Evolutionary conservation across 2,329 filamentous ascomycete genomes (phyloP).

Genomic region (Aspergillus udagawae): DNA sequence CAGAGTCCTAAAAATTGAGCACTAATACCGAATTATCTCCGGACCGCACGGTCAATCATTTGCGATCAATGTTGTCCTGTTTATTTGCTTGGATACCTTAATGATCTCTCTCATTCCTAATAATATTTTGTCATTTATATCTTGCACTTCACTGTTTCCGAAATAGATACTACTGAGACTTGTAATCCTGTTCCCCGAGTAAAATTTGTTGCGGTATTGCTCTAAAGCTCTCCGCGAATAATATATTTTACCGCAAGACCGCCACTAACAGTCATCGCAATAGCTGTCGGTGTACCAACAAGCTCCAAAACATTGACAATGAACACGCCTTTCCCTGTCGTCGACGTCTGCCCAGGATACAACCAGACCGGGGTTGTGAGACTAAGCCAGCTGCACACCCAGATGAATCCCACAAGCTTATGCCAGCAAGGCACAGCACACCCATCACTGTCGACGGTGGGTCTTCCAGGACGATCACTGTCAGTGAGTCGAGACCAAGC

Average conservation of each 20-base stretch:
- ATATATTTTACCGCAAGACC: neutral
- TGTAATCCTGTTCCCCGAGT: neutral
- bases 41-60: neutral
- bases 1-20: neutral
- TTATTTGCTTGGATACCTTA: neutral
- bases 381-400: neutral
- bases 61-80: neutral
- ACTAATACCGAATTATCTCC: neutral
- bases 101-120: neutral
- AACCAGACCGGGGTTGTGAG: neutral
- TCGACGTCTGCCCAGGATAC: neutral
- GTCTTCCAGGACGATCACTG: neutral
- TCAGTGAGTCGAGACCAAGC: constrained; percentile 9
- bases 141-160: neutral
- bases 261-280: neutral
- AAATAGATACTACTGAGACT: neutral
- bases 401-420: neutral
- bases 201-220: neutral
- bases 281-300: neutral
- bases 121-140: neutral
- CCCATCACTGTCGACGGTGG: neutral
- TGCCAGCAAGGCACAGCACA: neutral
- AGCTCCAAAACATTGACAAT: neutral
- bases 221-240: neutral
- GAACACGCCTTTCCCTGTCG: neutral